Conservation (phyloP, 1,284 basidiomycete species). For the Fomes fomentarius region DNA sequence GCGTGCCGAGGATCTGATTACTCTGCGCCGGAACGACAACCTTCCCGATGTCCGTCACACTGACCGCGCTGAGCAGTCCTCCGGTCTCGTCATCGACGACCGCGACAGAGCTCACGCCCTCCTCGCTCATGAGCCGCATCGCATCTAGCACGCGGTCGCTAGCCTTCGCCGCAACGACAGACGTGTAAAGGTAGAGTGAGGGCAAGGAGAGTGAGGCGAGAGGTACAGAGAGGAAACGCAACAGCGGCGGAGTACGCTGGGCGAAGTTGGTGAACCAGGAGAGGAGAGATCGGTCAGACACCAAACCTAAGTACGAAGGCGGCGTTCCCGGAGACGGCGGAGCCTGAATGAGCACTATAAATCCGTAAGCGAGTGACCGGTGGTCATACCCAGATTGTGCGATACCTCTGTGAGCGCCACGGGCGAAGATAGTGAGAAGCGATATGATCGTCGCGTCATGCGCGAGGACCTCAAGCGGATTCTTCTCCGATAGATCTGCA, state of each 20-base stretch:
- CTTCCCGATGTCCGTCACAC: conserved; percentile 78
- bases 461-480: conserved; percentile 65
- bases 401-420: conserved; percentile 75
- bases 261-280: conserved; percentile 63
- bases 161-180: conserved; percentile 62
- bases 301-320: conserved; percentile 56
- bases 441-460: conserved; percentile 65
- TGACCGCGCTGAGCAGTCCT: conserved; percentile 69
- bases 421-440: conserved; percentile 65
- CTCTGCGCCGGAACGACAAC: conserved; percentile 77
- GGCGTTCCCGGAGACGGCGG: conserved; percentile 35
- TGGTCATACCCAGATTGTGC: conserved; percentile 11
- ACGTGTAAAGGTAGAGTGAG: conserved; percentile 61
- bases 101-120: conserved; percentile 78
- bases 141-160: conserved; percentile 68
- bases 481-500: conserved; percentile 80
- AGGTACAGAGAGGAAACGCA: conserved; percentile 57
- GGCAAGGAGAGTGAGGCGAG: conserved; percentile 62
- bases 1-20: conserved; percentile 68
- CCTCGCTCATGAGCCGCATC: conserved; percentile 80
- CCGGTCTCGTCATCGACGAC: conserved; percentile 68
- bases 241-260: conserved; percentile 47
- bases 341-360: conserved; percentile 52
- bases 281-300: conserved; percentile 69
- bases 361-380: conserved; percentile 1